Percentiles rank a stretch among this genome's conserved stretches.
These are phyloP conservation scores for Gnetum montanum DNA, from an alignment of 75 land plant species.

Conservation along the genomic window DNA sequence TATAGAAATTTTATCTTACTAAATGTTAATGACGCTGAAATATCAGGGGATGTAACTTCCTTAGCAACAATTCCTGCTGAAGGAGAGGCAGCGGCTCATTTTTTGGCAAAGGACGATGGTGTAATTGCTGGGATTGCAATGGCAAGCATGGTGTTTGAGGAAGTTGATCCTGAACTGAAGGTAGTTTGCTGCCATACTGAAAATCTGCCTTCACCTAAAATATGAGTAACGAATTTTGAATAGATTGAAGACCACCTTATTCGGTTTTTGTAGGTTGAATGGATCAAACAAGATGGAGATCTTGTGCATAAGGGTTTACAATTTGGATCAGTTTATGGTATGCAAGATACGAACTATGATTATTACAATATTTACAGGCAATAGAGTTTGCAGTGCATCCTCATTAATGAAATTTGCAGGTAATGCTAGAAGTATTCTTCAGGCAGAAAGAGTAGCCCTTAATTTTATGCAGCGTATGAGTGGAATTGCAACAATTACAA, in stretches of 20 bases:
- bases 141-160: constrained; percentile 72
- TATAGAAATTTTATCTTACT: no score
- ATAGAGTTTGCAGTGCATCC: background rate
- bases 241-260: no score
- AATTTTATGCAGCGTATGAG: constrained; percentile 99
- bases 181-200: constrained; percentile 21
- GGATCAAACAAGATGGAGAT: constrained; percentile 78
- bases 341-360: background rate
- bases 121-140: constrained; percentile 91
- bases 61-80: constrained; percentile 82
- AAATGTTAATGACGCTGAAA: constrained; percentile 1
- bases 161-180: constrained; percentile 86
- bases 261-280: constrained; percentile 93
- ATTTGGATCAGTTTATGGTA: constrained; percentile 85
- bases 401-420: constrained; percentile 33
- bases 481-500: constrained; percentile 92
- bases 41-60: constrained; percentile 82
- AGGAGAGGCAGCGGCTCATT: constrained; percentile 73
- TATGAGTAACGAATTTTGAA: background rate
- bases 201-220: no score
- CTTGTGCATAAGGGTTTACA: constrained; percentile 51
- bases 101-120: constrained; percentile 93
- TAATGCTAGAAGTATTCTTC: constrained; percentile 69
- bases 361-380: background rate
- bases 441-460: constrained; percentile 87